phyloP scores from a whole-genome alignment of 1,284 basidiomycete genomes.

The Agaricales sp. region DNA sequence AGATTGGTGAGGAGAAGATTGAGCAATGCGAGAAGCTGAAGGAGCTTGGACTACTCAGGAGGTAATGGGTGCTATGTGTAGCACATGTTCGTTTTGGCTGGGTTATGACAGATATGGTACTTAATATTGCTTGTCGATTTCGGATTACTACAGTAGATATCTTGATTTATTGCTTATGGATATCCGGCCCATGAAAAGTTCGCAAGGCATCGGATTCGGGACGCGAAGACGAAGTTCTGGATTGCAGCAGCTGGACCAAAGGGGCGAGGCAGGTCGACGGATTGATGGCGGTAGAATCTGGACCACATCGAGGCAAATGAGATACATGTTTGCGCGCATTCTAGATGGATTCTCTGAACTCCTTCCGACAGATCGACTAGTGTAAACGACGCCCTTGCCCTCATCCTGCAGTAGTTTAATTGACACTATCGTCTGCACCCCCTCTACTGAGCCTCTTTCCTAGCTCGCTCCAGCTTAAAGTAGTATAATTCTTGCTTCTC shows the following conservation, averaged over 20 bases:
- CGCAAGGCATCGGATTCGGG: too few species aligned
- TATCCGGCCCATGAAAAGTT: too few species aligned
- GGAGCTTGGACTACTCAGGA: constrained; percentile 36
- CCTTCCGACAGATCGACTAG: neutral
- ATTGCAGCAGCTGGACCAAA: too few species aligned
- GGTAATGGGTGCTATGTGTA: constrained; percentile 13
- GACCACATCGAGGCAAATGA: neutral
- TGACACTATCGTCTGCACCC: neutral
- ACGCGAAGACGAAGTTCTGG: too few species aligned
- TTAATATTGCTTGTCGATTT: too few species aligned
- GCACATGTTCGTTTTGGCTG: neutral
- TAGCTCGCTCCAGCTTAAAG: constrained; percentile 67
- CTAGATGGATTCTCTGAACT: constrained; percentile 2
- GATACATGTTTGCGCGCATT: neutral
- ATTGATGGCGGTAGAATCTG: neutral
- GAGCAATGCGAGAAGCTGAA: constrained; percentile 70
- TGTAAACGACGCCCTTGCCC: neutral
- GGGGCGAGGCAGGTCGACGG: too few species aligned
- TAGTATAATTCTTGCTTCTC: constrained; percentile 76
- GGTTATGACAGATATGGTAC: too few species aligned
- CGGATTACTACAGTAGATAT: too few species aligned
- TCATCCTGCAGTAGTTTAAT: neutral
- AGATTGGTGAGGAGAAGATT: constrained; percentile 54
- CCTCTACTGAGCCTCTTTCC: constrained; percentile 13
- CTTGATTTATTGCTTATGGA: too few species aligned